Evolutionary conservation across 2,329 filamentous ascomycete genomes (phyloP).

Genomic region (Hypoxylon sp.): DNA sequence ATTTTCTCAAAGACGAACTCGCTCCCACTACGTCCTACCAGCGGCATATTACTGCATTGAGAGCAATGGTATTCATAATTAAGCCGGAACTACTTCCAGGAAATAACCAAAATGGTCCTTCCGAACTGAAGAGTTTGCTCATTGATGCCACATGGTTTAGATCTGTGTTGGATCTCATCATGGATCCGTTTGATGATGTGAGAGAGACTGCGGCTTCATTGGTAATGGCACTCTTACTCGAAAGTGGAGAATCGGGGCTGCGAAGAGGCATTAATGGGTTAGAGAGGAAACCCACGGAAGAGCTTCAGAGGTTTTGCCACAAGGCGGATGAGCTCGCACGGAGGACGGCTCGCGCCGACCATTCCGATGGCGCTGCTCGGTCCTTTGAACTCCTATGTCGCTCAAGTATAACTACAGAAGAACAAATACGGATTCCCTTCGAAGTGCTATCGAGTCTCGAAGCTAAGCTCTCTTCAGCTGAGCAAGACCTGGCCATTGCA

Average conservation of each 20-base stretch:
- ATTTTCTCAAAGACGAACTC: conserved; percentile 81
- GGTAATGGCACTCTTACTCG: conserved; percentile 65
- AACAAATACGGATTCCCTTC: conserved; percentile 67
- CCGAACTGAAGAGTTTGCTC: conserved; percentile 57
- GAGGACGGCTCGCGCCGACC: conserved; percentile 86
- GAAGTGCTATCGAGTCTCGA: conserved; percentile 74
- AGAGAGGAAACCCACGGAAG: conserved; percentile 46
- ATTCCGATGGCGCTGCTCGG: conserved; percentile 91
- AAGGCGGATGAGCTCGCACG: conserved; percentile 73
- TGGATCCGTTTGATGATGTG: conserved; percentile 96
- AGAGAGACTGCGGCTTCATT: conserved; percentile 71
- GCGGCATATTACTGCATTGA: conserved; percentile 85
- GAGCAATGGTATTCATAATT: conserved; percentile 76
- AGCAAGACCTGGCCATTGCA: conserved; percentile 75
- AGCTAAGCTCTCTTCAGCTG: conserved; percentile 73
- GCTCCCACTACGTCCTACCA: conserved; percentile 89
- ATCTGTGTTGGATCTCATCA: conserved; percentile 81
- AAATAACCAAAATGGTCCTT: conserved; percentile 65
- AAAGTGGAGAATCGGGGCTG: conserved; percentile 51
- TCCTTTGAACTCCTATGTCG: conserved; percentile 78
- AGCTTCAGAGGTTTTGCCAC: conserved; percentile 64
- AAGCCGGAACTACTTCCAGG: conserved; percentile 60
- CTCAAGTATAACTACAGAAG: conserved; percentile 63
- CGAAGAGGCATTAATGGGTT: conserved; percentile 17
- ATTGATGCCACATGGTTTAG: conserved; percentile 69